phyloP scores from a whole-genome alignment of 306 rosid genomes.

The Alnus rubra region DNA sequence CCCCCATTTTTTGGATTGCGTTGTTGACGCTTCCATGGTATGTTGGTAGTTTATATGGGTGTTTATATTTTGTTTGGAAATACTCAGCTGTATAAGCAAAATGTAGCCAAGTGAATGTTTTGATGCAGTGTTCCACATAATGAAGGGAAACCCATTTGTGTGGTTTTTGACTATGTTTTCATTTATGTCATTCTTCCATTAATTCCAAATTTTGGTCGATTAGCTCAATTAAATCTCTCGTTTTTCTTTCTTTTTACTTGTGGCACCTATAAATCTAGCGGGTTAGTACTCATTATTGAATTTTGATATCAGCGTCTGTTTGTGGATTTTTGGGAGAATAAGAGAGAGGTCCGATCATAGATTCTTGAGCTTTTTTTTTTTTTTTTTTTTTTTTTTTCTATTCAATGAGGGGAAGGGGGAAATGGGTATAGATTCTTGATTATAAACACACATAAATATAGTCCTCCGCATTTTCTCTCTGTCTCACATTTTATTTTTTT shows the following conservation, averaged over 20 bases:
- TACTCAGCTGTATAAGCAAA: not conserved
- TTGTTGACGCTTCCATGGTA: not conserved
- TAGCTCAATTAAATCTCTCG: not conserved
- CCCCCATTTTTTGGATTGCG: not conserved
- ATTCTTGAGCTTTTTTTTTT: not conserved
- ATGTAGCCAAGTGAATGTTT: not conserved
- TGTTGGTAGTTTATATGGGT: not conserved
- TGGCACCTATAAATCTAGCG: too few relatives aligned
- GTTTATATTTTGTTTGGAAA: not conserved
- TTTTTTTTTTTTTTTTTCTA: too few relatives aligned
- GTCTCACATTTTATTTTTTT: not conserved
- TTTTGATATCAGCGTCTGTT: not conserved
- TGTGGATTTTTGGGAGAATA: not conserved
- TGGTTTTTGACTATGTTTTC: not conserved
- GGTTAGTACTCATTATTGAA: not conserved
- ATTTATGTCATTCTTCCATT: not conserved
- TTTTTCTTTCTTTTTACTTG: not conserved
- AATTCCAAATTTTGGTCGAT: not conserved
- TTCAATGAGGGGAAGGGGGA: too few relatives aligned
- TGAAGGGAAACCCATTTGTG: not conserved
- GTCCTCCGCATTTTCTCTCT: not conserved
- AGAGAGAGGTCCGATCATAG: not conserved
- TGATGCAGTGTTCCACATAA: not conserved
- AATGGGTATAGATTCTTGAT: too few relatives aligned
- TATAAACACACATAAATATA: not conserved